Evolutionary conservation across 2,329 filamentous ascomycete genomes (phyloP), one percentile per base, ranked within the genome.

Genomic region (Pseudogymnoascus pannorum): DNA sequence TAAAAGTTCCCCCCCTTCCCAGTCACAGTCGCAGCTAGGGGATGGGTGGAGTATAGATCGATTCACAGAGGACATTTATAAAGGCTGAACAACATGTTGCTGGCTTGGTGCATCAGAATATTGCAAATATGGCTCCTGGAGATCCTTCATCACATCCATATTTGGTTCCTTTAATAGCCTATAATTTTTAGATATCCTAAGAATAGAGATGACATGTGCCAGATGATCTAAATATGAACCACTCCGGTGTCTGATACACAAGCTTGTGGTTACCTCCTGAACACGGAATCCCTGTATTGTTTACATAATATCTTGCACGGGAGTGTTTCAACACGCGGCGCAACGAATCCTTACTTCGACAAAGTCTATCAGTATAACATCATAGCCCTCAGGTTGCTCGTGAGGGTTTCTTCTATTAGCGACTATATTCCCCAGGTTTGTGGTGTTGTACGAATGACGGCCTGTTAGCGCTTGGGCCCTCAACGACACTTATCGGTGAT

Each of bases 401-500:
- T 31, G 24, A 31, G n/a, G 31, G 26, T 54, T 16, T 29, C 14
- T 31, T 31, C n/a, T 29, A 31, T 54, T 31, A 54, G 24, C 24
- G n/a, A 31, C 44, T 31, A 54, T 31, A 29, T 29, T 20, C 48
- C 24, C 48, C n/a, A 31, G 24, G 26, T 54, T 54, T 14, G 48
- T 31, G 2, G 48, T 54, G 48, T 31, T 33, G 48, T 31, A 20
- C 33, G 48, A 54, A 54, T 33, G 26, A 31, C 48, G n/a, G 14
- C 8, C 26, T 54, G 26, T 54, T 54, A n/a, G 48, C 48, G 48
- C 48, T 54, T 31, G 26, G 26, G 29, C 48, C 48, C 44, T 31
- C 48, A 33, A n/a, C 42, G 26, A 14, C 48, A 54, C 48, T 54
- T 54, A 54, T 54, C 48, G 48, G 48, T 54, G 24, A 54, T 31